These are phyloP conservation scores for Teratosphaeriaceae sp. DNA, from an alignment of 2,329 filamentous ascomycete species.

Conservation along the genomic window DNA sequence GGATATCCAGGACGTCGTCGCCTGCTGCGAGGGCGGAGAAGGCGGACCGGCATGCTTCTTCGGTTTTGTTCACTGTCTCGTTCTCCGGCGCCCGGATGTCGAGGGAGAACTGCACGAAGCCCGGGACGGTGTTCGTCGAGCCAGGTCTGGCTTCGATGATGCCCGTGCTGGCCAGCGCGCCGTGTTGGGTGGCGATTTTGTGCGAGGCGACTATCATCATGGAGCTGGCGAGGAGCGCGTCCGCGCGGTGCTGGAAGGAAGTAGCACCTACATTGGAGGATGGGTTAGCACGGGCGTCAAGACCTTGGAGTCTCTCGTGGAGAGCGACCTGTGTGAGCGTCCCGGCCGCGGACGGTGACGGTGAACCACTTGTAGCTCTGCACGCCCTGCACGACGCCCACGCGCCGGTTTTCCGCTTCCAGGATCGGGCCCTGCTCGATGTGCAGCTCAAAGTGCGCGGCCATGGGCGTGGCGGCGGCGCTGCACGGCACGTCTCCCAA, in stretches of 20 bases:
- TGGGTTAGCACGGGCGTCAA: too few relatives aligned
- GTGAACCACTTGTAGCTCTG: slow-evolving; percentile 72
- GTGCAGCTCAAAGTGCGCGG: slow-evolving; percentile 75
- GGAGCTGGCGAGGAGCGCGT: slow-evolving; percentile 61
- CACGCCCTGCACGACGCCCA: slow-evolving; percentile 65
- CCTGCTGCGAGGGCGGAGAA: slow-evolving; percentile 56
- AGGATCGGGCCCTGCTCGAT: slow-evolving; percentile 79
- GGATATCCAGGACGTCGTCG: slow-evolving; percentile 45
- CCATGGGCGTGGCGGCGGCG: slow-evolving; percentile 57
- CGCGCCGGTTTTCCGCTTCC: slow-evolving; percentile 54
- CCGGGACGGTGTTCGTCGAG: slow-evolving; percentile 68
- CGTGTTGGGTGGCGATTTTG: slow-evolving; percentile 52
- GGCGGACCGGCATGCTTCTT: slow-evolving; percentile 49
- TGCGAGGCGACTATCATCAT: slow-evolving; percentile 62
- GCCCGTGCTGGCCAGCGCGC: slow-evolving; percentile 62
- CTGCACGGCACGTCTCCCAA: slow-evolving; percentile 53
- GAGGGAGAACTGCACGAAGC: slow-evolving; percentile 59
- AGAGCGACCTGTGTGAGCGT: slow-evolving; percentile 70
- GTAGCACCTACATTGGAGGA: too few relatives aligned
- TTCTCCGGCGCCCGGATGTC: slow-evolving; percentile 59
- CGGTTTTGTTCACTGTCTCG: slow-evolving; percentile 50
- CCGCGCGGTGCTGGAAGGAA: slow-evolving; percentile 57
- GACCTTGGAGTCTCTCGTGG: too few relatives aligned
- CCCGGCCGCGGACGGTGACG: slow-evolving; percentile 57
- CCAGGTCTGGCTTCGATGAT: slow-evolving; percentile 61